These are phyloP conservation scores for Craterostigma plantagineum DNA, from an alignment of 257 asterid genomes.

Conservation along the genomic window DNA sequence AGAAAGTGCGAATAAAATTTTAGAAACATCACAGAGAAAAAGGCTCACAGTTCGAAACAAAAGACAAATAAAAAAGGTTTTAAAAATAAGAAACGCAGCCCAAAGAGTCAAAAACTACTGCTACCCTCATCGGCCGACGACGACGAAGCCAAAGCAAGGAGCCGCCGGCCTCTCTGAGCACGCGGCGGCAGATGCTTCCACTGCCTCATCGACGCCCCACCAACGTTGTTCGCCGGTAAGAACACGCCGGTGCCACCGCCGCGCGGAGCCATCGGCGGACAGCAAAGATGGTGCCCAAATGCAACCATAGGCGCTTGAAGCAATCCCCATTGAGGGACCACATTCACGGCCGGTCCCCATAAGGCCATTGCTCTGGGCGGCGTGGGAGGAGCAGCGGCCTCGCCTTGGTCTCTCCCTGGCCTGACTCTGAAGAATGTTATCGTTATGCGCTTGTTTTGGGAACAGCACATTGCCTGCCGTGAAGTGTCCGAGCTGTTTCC, in stretches of 20 bases:
- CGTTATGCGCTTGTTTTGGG: constrained; percentile 67
- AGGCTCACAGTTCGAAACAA: too few relatives aligned
- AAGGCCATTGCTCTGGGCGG: constrained; percentile 32
- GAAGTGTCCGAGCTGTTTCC: constrained; percentile 85
- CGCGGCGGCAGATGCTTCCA: constrained; percentile 81
- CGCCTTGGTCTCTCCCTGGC: constrained; percentile 18
- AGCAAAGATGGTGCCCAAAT: constrained; percentile 37
- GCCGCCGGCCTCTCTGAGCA: constrained; percentile 48
- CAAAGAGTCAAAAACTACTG: too few relatives aligned
- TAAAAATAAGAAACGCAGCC: too few relatives aligned
- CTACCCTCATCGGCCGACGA: constrained; percentile 13
- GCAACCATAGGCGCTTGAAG: constrained; percentile 52
- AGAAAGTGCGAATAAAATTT: too few relatives aligned
- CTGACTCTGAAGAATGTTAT: constrained; percentile 72
- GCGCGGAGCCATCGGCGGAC: constrained; percentile 29
- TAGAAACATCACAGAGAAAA: too few relatives aligned
- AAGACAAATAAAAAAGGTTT: too few relatives aligned
- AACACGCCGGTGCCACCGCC: constrained; percentile 90
- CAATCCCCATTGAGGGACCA: constrained; percentile 65
- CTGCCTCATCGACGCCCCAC: constrained; percentile 33
- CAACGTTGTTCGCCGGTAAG: constrained; percentile 47
- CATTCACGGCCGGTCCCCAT: constrained; percentile 54
- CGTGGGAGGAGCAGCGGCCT: constrained; percentile 16
- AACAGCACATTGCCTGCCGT: constrained; percentile 87
- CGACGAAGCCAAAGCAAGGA: constrained; percentile 39